Evolutionary conservation across 768 basidiomycete species (phyloP).

Genomic region (Dacryopinax primogenitus): DNA sequence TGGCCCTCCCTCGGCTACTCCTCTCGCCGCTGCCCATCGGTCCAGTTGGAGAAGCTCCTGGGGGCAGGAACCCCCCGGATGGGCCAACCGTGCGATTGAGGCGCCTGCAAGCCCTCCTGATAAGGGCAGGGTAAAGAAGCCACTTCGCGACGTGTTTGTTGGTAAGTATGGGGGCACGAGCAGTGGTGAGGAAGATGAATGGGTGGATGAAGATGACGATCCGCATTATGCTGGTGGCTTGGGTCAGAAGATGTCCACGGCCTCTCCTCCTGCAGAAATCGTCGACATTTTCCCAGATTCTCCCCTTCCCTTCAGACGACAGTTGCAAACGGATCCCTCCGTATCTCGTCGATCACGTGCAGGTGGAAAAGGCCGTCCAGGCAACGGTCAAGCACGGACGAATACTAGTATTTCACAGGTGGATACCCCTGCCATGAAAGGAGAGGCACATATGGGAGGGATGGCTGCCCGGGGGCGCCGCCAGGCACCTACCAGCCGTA

Average conservation of each 20-base stretch:
- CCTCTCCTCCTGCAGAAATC: neutral
- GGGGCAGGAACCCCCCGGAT: constrained; percentile 77
- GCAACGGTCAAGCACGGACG: neutral
- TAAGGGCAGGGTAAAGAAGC: constrained; percentile 17
- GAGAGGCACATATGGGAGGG: neutral
- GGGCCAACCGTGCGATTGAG: constrained; percentile 51
- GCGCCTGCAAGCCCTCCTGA: constrained; percentile 31
- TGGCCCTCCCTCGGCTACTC: constrained; percentile 28
- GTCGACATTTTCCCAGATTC: neutral
- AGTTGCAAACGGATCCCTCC: neutral
- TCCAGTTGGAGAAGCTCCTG: constrained; percentile 84
- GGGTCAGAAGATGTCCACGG: constrained; percentile 20
- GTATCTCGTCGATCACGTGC: neutral
- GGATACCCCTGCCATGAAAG: neutral
- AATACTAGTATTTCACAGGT: neutral
- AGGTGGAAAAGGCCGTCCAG: neutral
- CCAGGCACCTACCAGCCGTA: neutral
- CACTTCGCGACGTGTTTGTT: constrained; percentile 27
- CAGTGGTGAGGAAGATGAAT: constrained; percentile 23
- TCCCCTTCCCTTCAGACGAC: neutral
- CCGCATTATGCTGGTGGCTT: constrained; percentile 24
- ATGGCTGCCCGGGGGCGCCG: neutral
- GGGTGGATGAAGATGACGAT: constrained; percentile 26
- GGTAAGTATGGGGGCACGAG: constrained; percentile 15
- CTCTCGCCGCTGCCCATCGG: constrained; percentile 30